phyloP scores from a whole-genome alignment of 768 basidiomycete species.

The Lentinula lateritia region DNA sequence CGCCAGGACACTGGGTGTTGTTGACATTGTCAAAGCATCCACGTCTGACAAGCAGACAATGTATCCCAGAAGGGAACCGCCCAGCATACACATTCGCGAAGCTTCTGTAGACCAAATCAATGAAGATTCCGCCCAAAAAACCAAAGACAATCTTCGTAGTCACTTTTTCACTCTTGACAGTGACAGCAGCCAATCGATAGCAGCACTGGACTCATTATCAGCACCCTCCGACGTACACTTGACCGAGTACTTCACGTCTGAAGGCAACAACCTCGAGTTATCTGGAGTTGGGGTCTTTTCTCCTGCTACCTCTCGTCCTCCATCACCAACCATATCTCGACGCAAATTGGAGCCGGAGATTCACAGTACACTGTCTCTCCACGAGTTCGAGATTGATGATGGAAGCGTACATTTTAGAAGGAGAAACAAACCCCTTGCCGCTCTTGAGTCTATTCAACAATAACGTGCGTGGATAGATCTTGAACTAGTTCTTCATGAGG shows the following conservation, averaged over 20 bases:
- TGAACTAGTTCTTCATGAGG: not conserved
- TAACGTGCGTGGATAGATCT: not conserved
- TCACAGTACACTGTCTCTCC: not conserved
- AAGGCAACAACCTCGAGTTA: conserved; percentile 44
- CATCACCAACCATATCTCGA: conserved; percentile 55
- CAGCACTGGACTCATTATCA: not conserved
- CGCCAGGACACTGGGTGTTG: conserved; percentile 74
- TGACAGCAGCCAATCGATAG: not conserved
- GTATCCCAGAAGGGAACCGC: conserved; percentile 20
- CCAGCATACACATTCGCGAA: conserved; percentile 27
- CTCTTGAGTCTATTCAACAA: not conserved
- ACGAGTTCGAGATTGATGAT: conserved; percentile 2
- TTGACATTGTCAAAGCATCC: conserved; percentile 70
- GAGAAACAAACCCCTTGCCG: not conserved
- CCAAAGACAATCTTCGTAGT: not conserved
- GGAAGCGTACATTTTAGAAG: conserved; percentile 3
- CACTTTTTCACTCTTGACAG: not conserved
- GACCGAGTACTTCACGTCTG: conserved; percentile 47
- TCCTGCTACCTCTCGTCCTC: conserved; percentile 59
- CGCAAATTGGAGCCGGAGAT: conserved; percentile 16
- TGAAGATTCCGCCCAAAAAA: not conserved
- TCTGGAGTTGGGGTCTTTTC: conserved; percentile 73
- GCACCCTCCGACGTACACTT: conserved; percentile 14
- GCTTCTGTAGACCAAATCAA: not conserved
- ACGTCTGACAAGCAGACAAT: conserved; percentile 53